Evolutionary conservation across 1,284 basidiomycete genomes (phyloP).

Genomic region (Caloboletus firmus): DNA sequence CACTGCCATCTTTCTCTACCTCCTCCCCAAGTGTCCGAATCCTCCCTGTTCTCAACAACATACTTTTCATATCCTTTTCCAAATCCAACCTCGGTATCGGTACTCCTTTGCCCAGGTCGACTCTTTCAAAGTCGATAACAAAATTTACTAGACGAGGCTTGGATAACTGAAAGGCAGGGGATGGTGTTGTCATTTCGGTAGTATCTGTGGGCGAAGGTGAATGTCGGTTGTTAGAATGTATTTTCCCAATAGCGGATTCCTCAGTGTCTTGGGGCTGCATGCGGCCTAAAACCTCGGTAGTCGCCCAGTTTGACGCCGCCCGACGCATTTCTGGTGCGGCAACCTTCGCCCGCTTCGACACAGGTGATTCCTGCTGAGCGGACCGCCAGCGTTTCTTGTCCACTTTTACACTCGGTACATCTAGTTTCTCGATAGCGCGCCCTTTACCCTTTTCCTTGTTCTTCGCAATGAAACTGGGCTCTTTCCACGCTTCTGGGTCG

Average conservation of each 20-base stretch:
- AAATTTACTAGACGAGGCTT: conserved; percentile 26
- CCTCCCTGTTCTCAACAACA: conserved; percentile 33
- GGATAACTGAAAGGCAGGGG: not conserved
- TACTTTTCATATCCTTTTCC: conserved; percentile 5
- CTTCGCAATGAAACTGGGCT: conserved; percentile 29
- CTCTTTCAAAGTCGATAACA: conserved; percentile 15
- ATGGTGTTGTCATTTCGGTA: not conserved
- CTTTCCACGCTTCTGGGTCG: conserved; percentile 29
- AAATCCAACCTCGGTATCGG: conserved; percentile 10
- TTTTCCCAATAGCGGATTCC: not conserved
- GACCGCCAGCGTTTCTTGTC: conserved; percentile 20
- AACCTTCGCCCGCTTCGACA: conserved; percentile 17
- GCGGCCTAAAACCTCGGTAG: not conserved
- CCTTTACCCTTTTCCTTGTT: conserved; percentile 25
- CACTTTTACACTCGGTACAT: not conserved
- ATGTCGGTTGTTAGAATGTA: not conserved
- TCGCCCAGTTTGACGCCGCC: not conserved
- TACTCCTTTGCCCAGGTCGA: conserved; percentile 4
- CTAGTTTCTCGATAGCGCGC: conserved; percentile 2
- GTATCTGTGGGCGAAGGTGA: not conserved
- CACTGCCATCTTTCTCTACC: conserved; percentile 21
- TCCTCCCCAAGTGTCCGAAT: conserved; percentile 22
- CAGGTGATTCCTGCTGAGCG: conserved; percentile 2
- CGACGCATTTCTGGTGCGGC: not conserved
- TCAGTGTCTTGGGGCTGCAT: not conserved